Base-by-base conservation (phyloP, 805 yeast genomes). In the Sugiyamaella floridensis region DNA sequence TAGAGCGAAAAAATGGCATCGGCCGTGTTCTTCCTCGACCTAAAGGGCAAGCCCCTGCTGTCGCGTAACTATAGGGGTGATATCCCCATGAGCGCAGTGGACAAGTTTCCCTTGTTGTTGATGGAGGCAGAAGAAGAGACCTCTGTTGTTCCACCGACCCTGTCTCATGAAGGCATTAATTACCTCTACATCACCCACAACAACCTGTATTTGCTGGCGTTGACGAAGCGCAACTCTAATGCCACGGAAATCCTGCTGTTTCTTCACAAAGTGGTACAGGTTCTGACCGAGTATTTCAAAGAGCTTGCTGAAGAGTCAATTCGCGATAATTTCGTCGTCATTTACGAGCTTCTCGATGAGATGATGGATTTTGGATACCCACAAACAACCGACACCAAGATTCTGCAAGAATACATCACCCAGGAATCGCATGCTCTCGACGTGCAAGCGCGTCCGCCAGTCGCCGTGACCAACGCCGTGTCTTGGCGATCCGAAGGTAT, bases 401-500 rank as follows among this genome's bases (percentile, higher is more conserved):
- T 89, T 11, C 73, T 89, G 51, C 81, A 81, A 61, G 96, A 89
- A 64, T 89, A 85, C 63, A 83, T 85, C 57, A 83, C 86, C 54
- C 74, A 83, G 48, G 79, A 79, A 48, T 69, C 75, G 43, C 73
- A 74, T 58, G 57, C 70, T 49, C 70, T 77, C 20, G 68, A 67
- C 29, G 61, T 63, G 10, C 61, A 59, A 34, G 62, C 64, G 8
- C 61, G 88, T 43, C 82, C 92, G 14, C 77, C 89, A 2, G 78
- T 89, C 57, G 83, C 95, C 0, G 79, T 89, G 15, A 85, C 89
- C 10, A 84, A 81, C 62, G 79, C 86, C 11, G 81, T 90, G 3
- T 83, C 92, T 20, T 90, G 97, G 97, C 80, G 98, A 67, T 86
- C 92, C 42, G 93, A 86, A 58, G 97, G 97, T 10, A 87, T 90